These are phyloP conservation scores for Rhododendron henanense DNA, from an alignment of 148 eudicot genomes.

Conservation along the genomic window DNA sequence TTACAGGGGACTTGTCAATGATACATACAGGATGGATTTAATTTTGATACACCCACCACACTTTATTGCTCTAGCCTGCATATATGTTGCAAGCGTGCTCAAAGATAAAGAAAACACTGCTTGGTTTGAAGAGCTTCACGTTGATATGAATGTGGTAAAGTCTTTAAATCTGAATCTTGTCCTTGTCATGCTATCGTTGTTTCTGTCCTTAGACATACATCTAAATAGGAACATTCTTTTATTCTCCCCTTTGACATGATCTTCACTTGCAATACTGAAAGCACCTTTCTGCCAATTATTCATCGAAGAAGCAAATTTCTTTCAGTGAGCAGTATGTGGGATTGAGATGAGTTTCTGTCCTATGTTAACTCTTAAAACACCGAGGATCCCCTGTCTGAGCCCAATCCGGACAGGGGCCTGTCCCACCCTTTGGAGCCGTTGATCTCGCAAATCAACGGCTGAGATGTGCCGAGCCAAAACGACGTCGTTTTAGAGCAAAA, in stretches of 20 bases:
- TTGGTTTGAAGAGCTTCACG: slow-evolving; percentile 99
- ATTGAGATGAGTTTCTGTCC: background rate
- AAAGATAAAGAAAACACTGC: slow-evolving; percentile 84
- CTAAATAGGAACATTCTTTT: background rate
- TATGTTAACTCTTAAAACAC: background rate
- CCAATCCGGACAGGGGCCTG: no score
- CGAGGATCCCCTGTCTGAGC: no score
- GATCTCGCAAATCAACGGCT: no score
- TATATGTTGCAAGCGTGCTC: slow-evolving; percentile 83
- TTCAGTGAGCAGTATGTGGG: background rate
- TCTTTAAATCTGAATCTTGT: slow-evolving; percentile 17
- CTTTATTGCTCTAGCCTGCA: slow-evolving; percentile 91
- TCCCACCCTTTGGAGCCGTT: no score
- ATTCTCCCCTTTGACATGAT: background rate
- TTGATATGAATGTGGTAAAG: slow-evolving; percentile 91
- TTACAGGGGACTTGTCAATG: slow-evolving; percentile 91
- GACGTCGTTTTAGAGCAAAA: no score
- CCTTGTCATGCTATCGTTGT: no score
- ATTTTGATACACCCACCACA: slow-evolving; percentile 93
- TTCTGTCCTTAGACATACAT: background rate
- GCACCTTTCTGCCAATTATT: background rate
- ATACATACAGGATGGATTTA: slow-evolving; percentile 97
- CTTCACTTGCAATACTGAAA: background rate
- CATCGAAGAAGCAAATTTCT: background rate
- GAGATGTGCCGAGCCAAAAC: no score